Conservation (phyloP, 2,329 filamentous ascomycete species). For the Alternaria alternata region DNA sequence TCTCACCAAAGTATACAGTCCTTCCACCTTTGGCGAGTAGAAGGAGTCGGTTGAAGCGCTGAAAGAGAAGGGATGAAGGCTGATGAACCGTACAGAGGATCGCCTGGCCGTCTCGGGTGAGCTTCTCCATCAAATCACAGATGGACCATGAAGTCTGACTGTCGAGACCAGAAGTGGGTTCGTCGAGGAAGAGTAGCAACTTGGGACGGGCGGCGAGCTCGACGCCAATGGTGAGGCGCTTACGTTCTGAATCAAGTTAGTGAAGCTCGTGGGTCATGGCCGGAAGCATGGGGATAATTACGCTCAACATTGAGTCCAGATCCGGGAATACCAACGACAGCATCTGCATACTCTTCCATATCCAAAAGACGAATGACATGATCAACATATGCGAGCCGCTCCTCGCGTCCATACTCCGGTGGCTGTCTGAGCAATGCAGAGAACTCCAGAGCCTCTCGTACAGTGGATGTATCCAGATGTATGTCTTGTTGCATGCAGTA, state of each 20-base stretch:
- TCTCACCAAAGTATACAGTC: slow-evolving; percentile 77
- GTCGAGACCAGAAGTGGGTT: neutral
- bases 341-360: slow-evolving; percentile 65
- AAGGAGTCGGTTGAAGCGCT: slow-evolving; percentile 83
- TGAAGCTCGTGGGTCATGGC: neutral
- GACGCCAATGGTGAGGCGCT: neutral
- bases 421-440: slow-evolving; percentile 70
- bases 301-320: slow-evolving; percentile 54
- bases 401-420: slow-evolving; percentile 19
- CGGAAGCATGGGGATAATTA: slow-evolving; percentile 22
- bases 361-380: slow-evolving; percentile 86
- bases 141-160: neutral
- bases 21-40: slow-evolving; percentile 78
- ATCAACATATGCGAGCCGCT: slow-evolving; percentile 63
- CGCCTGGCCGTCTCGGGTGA: slow-evolving; percentile 73
- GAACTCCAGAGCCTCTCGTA: slow-evolving; percentile 79
- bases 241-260: slow-evolving; percentile 14
- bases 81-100: slow-evolving; percentile 97
- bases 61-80: slow-evolving; percentile 94
- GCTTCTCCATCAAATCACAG: neutral
- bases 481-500: slow-evolving; percentile 65
- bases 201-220: neutral
- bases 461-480: slow-evolving; percentile 65
- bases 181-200: neutral
- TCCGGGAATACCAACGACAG: slow-evolving; percentile 25